Evolutionary conservation across 2,329 filamentous ascomycete species (phyloP), one percentile per base, ranked within the genome.

Genomic region (Colletotrichum sp.): DNA sequence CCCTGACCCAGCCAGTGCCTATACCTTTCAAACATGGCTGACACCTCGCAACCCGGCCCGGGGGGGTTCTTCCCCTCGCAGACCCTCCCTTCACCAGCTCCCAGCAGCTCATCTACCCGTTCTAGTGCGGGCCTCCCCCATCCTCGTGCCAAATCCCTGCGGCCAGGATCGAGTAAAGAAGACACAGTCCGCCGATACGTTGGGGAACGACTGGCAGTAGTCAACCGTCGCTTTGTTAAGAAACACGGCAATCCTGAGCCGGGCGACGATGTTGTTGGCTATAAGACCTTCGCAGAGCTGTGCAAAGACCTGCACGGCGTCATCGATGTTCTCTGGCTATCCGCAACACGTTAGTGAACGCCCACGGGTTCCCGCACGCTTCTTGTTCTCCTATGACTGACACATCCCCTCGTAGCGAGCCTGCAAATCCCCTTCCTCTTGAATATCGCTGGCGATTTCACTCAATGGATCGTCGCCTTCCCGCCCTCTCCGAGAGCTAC

Each of bases 361-460:
- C n/a, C 43, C n/a, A 52, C n/a, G n/a, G 13, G n/a, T 52, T 13
- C 6, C 43, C 2, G 24, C 61, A 64, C 21, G n/a, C 32, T 24
- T 52, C 36, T 7, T 18, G 12, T 8, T 34, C 16, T 32, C 64
- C 15, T 15, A 21, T 26, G 8, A 30, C 74, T 76, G 63, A 75
- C 69, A 63, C 13, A 55, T 16, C 26, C n/a, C n/a, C 5, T 55
- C 18, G 30, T 78, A 96, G 94, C 95, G 21, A 91, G 90, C 69
- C 86, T 98, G 10, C 95, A 98, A 84, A 92, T 96, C 15, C 95
- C 96, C 3, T 96, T 96, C 81, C 87, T 98, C 4, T 91, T 98
- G 48, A 94, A 92, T 71, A 87, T 98, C 64, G 95, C 95, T 2
- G 90, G 94, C 67, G 89, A 96, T 75, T 88, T 96, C 48, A 92